Evolutionary conservation across 306 rosid genomes (phyloP), one percentile per base, ranked within the genome.

Genomic region (Rosa persica): DNA sequence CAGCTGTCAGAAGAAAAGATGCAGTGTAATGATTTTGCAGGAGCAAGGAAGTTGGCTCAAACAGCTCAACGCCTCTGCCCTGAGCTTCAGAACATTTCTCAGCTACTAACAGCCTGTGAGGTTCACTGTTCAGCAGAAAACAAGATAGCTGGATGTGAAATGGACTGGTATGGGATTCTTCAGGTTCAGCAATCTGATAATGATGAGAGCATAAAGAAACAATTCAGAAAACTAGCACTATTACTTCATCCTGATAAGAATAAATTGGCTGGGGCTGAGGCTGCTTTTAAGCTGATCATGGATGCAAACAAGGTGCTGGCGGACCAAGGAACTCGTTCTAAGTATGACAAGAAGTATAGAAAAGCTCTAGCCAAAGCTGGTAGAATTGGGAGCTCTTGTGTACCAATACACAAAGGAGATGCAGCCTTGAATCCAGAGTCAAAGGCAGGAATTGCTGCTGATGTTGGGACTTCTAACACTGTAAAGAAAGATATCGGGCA

Each of bases 201-300:
- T 72, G 95, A 85, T 48, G 84, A 77, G 75, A 79, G 88, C 49
- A 86, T 94, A 40, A 92, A 85, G 86, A 94, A 88, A 75, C 97
- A 94, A 70, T 94, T 88, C 85, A 90, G 88, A 76, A 94, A 89
- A 88, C 88, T 94, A 13, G 97, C 97, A 3, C 69, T 94, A 75
- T 88, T 87, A 66, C 97, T 94, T 66, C 98, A 92, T 83, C 98
- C 97, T 60, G 98, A 94, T 84, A 94, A 94, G 86, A 94, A 94
- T 83, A 90, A 85, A 79, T 88, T 87, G 77, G 76, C 88, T 49
- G 97, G 98, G 82, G 97, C 98, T 2, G 98, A 94, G 80, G 95
- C 97, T 76, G 97, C 98, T 81, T 92, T 94, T 84, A 94, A 94
- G 83, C 79, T 92, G 76, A 84, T 92, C n/a, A 93, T 89, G 77